phyloP scores from a whole-genome alignment of 176 grass and related monocot species.

The Triticum urartu region DNA sequence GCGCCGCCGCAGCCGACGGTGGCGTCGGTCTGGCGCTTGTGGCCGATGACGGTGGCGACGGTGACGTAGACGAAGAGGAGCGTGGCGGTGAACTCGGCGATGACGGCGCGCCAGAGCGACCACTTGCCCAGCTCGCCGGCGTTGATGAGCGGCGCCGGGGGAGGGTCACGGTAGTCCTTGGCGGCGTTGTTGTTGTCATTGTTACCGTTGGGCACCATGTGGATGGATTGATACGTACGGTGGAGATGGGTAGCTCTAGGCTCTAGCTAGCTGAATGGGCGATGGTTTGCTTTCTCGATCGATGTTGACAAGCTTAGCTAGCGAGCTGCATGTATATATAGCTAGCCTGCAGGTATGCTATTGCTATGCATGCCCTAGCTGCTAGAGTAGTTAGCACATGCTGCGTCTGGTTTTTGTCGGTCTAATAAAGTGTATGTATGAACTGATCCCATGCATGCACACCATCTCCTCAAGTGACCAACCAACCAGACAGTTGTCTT shows the following conservation, averaged over 20 bases:
- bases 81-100: conserved; percentile 37
- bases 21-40: not conserved
- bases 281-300: not conserved
- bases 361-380: no score
- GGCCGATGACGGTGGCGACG: conserved; percentile 26
- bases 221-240: not conserved
- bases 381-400: not conserved
- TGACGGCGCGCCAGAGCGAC: conserved; percentile 38
- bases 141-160: conserved; percentile 13
- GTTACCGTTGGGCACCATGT: not conserved
- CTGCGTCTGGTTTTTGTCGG: not conserved
- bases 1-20: conserved; percentile 43
- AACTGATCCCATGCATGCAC: no score
- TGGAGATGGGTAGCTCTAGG: no score
- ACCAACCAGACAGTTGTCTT: no score
- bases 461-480: no score
- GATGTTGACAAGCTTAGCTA: not conserved
- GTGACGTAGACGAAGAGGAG: conserved; percentile 38
- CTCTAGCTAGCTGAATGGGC: no score
- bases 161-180: conserved; percentile 40
- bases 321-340: not conserved
- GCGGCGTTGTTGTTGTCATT: not conserved
- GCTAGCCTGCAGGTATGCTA: no score
- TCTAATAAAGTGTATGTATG: no score
- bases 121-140: conserved; percentile 31